Evolutionary conservation across 2,329 filamentous ascomycete genomes (phyloP).

Genomic region (Scedosporium apiospermum): DNA sequence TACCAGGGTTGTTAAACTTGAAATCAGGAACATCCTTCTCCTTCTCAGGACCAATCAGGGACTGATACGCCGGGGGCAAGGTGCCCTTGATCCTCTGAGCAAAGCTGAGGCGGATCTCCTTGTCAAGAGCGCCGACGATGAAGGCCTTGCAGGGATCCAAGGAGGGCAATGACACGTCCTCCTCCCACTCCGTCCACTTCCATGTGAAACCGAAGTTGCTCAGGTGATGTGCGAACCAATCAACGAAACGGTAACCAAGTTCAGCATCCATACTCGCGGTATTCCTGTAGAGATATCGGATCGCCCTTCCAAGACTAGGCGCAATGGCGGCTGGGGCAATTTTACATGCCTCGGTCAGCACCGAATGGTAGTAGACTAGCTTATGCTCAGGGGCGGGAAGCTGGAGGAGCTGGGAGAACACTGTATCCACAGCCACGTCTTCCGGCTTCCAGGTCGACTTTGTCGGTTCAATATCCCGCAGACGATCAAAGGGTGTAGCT

Average conservation of each 20-base stretch:
- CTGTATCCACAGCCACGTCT: slow-evolving; percentile 92
- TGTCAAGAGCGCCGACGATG: slow-evolving; percentile 82
- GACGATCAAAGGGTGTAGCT: slow-evolving; percentile 82
- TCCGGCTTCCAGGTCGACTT: slow-evolving; percentile 91
- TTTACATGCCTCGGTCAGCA: slow-evolving; percentile 92
- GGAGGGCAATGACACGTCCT: slow-evolving; percentile 68
- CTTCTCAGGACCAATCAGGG: slow-evolving; percentile 73
- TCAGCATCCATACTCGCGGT: slow-evolving; percentile 79
- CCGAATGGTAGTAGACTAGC: slow-evolving; percentile 90
- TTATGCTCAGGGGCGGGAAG: slow-evolving; percentile 85
- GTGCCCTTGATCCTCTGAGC: slow-evolving; percentile 94
- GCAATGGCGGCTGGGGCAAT: slow-evolving; percentile 94
- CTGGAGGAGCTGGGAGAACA: slow-evolving; percentile 90
- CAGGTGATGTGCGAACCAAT: slow-evolving; percentile 96
- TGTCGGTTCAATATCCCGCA: slow-evolving; percentile 57
- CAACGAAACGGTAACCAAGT: slow-evolving; percentile 76
- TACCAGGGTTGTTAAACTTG: slow-evolving; percentile 73
- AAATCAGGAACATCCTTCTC: slow-evolving; percentile 95
- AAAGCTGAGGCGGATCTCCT: slow-evolving; percentile 94
- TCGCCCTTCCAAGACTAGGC: slow-evolving; percentile 84
- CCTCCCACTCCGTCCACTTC: slow-evolving; percentile 98
- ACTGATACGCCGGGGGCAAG: slow-evolving; percentile 72
- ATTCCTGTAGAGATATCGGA: slow-evolving; percentile 81
- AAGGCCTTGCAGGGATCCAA: slow-evolving; percentile 88
- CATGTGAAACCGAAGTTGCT: slow-evolving; percentile 99